Conservation (phyloP, 2,329 filamentous ascomycete genomes). For the Alternaria postmessia region DNA sequence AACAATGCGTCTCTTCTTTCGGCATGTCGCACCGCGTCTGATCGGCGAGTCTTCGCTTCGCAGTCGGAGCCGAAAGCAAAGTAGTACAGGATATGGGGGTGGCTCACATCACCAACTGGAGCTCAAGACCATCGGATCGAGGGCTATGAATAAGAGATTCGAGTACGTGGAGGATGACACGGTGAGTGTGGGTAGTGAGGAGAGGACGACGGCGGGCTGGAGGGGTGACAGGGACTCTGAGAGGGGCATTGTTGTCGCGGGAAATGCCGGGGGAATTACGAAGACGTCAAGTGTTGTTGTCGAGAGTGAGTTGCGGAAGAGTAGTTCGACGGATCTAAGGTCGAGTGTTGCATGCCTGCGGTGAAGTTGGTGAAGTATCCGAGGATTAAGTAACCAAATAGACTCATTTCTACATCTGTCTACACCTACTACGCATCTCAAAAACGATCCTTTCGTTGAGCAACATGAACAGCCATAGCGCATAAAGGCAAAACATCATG, state of each 20-base stretch:
- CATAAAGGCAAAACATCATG: too few species aligned
- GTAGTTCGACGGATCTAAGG: not conserved
- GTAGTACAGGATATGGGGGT: slow-evolving; percentile 1
- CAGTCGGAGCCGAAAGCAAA: slow-evolving; percentile 12
- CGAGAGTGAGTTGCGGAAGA: not conserved
- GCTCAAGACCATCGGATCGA: slow-evolving; percentile 18
- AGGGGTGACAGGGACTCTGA: not conserved
- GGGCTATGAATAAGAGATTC: slow-evolving; percentile 6
- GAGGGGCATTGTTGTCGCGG: not conserved
- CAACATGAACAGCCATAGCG: too few species aligned
- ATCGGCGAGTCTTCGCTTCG: slow-evolving; percentile 20
- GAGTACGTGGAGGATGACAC: slow-evolving; percentile 16
- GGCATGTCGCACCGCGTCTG: slow-evolving; percentile 44
- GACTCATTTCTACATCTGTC: too few species aligned
- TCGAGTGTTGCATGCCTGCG: not conserved
- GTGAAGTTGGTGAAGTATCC: too few species aligned
- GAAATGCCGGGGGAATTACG: not conserved
- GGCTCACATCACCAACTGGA: not conserved
- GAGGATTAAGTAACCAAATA: too few species aligned
- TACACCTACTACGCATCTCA: too few species aligned
- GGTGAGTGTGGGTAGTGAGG: slow-evolving; percentile 21
- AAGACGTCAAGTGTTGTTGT: slow-evolving; percentile 4
- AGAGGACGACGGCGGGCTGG: slow-evolving; percentile 5
- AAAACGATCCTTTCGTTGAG: too few species aligned
- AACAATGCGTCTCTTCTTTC: slow-evolving; percentile 52